Conservation (phyloP, 2,329 filamentous ascomycete species). For the Sordariomycetes sp. region DNA sequence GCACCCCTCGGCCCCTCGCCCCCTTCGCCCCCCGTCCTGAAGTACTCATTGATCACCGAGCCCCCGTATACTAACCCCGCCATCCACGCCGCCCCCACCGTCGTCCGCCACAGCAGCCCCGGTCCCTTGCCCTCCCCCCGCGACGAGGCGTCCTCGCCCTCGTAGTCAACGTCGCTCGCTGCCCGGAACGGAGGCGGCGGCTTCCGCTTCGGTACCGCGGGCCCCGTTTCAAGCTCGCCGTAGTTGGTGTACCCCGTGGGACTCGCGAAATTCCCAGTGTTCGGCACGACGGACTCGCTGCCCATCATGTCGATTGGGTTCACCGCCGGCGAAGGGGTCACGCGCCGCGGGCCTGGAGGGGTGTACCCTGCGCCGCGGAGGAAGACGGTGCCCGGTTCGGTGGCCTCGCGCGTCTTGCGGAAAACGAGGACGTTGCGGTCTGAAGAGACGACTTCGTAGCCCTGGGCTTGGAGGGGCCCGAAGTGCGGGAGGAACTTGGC, state of each 20-base stretch:
- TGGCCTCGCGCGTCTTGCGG: conserved; percentile 34
- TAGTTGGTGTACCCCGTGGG: conserved; percentile 55
- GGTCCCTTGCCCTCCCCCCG: conserved; percentile 21
- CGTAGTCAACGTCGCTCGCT: not conserved
- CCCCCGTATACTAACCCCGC: conserved; percentile 43
- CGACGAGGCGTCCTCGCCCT: conserved; percentile 7
- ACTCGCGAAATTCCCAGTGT: conserved; percentile 45
- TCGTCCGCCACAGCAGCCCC: conserved; percentile 30
- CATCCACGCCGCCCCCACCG: conserved; percentile 39
- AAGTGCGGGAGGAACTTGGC: conserved; percentile 54
- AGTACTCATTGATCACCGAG: conserved; percentile 44
- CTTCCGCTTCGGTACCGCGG: conserved; percentile 14
- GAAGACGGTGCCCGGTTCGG: conserved; percentile 3
- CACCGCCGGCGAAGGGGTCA: conserved; percentile 12
- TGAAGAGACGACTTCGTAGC: conserved; percentile 55
- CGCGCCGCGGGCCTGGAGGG: conserved; percentile 4
- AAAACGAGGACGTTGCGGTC: conserved; percentile 52
- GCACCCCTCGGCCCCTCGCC: conserved; percentile 18
- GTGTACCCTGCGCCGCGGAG: conserved; percentile 1
- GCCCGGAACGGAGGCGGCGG: conserved; percentile 22
- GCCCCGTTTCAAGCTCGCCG: conserved; percentile 23
- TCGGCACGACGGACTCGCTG: conserved; percentile 20
- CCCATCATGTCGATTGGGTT: conserved; percentile 49
- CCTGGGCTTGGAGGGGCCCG: conserved; percentile 39
- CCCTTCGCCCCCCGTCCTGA: conserved; percentile 31